Evolutionary conservation across 2,329 filamentous ascomycete genomes (phyloP).

Genomic region (Paraphoma sp.): DNA sequence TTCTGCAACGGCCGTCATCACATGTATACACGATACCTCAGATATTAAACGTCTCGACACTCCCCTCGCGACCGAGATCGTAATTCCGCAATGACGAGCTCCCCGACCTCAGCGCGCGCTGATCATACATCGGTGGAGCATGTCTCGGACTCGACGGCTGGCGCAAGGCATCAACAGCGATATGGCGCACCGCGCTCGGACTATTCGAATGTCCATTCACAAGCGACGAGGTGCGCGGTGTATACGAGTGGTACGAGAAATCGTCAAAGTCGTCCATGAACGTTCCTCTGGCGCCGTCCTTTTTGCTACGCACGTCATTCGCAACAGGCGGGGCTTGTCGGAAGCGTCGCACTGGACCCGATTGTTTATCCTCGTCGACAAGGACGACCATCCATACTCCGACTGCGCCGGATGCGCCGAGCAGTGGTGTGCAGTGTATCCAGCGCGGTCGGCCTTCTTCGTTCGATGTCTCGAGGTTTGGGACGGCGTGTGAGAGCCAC

Average conservation of each 20-base stretch:
- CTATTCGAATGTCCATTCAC: slow-evolving; percentile 2
- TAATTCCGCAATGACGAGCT: slow-evolving; percentile 15
- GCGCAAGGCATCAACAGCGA: slow-evolving; percentile 11
- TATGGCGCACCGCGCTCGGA: slow-evolving; percentile 8
- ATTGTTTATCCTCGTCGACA: slow-evolving; percentile 61
- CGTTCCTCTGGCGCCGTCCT: slow-evolving; percentile 1
- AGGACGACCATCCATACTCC: slow-evolving; percentile 82
- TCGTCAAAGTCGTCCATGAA: slow-evolving; percentile 17
- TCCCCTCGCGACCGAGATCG: slow-evolving; percentile 8
- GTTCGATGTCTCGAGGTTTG: slow-evolving; percentile 51
- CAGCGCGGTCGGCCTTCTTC: slow-evolving; percentile 70
- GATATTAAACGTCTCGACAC: slow-evolving; percentile 24
- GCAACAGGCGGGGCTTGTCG: slow-evolving; percentile 40
- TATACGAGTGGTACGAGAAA: slow-evolving; percentile 1
- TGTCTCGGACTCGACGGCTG: slow-evolving; percentile 12
- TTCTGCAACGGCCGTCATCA: too few relatives aligned
- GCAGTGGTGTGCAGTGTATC: slow-evolving; percentile 78
- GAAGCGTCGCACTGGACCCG: slow-evolving; percentile 30
- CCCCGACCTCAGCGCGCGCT: slow-evolving; percentile 16
- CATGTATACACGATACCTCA: neutral
- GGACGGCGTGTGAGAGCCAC: slow-evolving; percentile 61
- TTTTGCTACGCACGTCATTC: slow-evolving; percentile 27
- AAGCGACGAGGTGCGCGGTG: slow-evolving; percentile 1
- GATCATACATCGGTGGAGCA: slow-evolving; percentile 9
- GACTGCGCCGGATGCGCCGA: slow-evolving; percentile 70